These are phyloP conservation scores for Pelagomonas calceolata DNA, from an alignment of 108 stramenopile species.

Conservation along the genomic window DNA sequence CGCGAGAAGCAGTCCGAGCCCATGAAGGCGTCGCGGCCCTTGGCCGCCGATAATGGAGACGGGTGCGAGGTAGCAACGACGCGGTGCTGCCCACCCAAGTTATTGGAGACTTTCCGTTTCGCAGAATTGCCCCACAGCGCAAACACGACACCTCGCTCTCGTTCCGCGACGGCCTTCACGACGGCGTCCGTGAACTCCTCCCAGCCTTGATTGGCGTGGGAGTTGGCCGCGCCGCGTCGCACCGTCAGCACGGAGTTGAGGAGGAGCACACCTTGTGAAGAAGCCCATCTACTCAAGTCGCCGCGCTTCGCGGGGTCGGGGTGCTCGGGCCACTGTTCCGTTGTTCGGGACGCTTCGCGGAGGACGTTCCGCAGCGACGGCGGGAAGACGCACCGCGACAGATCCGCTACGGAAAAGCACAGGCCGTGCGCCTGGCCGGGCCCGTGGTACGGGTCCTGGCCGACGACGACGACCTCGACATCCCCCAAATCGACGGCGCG, in stretches of 20 bases:
- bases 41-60: slow-evolving; percentile 76
- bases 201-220: slow-evolving; percentile 88
- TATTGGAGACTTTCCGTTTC: slow-evolving; percentile 33
- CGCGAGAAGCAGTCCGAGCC: slow-evolving; percentile 77
- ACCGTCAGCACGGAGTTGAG: slow-evolving; percentile 94
- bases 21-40: slow-evolving; percentile 75
- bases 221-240: slow-evolving; percentile 62
- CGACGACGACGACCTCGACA: slow-evolving; percentile 54
- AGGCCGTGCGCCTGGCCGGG: slow-evolving; percentile 54
- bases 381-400: slow-evolving; percentile 48
- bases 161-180: slow-evolving; percentile 50
- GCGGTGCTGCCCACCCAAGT: slow-evolving; percentile 26
- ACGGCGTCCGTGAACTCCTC: slow-evolving; percentile 88
- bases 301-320: neutral
- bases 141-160: slow-evolving; percentile 65
- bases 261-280: slow-evolving; percentile 84
- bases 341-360: slow-evolving; percentile 57
- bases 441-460: slow-evolving; percentile 76
- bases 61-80: slow-evolving; percentile 76
- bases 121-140: slow-evolving; percentile 96
- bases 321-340: too few species aligned
- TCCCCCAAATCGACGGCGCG: neutral
- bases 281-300: neutral
- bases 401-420: slow-evolving; percentile 37
- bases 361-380: slow-evolving; percentile 87